phyloP scores from a whole-genome alignment of 768 basidiomycete genomes.

The Psilocybe cyanescens region DNA sequence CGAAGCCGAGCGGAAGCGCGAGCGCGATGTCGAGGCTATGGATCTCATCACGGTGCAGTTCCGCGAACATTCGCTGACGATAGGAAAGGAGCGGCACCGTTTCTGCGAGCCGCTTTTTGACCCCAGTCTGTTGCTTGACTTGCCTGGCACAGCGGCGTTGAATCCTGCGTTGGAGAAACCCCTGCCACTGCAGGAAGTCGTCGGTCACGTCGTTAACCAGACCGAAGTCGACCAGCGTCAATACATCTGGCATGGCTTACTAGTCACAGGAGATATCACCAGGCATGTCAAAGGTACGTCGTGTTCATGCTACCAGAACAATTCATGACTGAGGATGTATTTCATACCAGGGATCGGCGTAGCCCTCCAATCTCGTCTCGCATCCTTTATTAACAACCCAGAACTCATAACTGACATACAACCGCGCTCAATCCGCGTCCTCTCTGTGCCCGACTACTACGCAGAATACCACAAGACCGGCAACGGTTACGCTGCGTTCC shows the following conservation, averaged over 20 bases:
- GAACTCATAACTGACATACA: slow-evolving; percentile 76
- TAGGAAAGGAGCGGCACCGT: slow-evolving; percentile 88
- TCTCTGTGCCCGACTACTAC: slow-evolving; percentile 87
- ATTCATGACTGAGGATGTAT: neutral
- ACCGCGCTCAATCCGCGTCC: slow-evolving; percentile 61
- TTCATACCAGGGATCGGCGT: slow-evolving; percentile 54
- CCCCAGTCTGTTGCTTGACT: slow-evolving; percentile 54
- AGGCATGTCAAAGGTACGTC: slow-evolving; percentile 68
- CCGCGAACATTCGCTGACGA: slow-evolving; percentile 66
- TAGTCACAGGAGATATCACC: slow-evolving; percentile 82
- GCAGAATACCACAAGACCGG: slow-evolving; percentile 88
- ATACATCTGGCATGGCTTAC: slow-evolving; percentile 76
- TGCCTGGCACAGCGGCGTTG: slow-evolving; percentile 30
- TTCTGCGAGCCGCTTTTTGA: slow-evolving; percentile 93
- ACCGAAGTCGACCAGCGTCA: slow-evolving; percentile 69
- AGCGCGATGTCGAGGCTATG: slow-evolving; percentile 80
- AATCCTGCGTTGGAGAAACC: slow-evolving; percentile 30
- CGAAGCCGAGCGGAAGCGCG: slow-evolving; percentile 81
- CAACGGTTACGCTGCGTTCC: slow-evolving; percentile 78
- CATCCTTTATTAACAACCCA: slow-evolving; percentile 60
- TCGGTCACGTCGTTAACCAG: slow-evolving; percentile 63
- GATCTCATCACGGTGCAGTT: slow-evolving; percentile 83
- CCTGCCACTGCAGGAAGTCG: slow-evolving; percentile 64
- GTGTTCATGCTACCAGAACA: slow-evolving; percentile 12
- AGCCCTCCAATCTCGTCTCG: slow-evolving; percentile 74